Percentiles rank a stretch among this genome's conserved stretches.
phyloP scores from a whole-genome alignment of 257 asterid species.

The Rehmannia glutinosa region DNA sequence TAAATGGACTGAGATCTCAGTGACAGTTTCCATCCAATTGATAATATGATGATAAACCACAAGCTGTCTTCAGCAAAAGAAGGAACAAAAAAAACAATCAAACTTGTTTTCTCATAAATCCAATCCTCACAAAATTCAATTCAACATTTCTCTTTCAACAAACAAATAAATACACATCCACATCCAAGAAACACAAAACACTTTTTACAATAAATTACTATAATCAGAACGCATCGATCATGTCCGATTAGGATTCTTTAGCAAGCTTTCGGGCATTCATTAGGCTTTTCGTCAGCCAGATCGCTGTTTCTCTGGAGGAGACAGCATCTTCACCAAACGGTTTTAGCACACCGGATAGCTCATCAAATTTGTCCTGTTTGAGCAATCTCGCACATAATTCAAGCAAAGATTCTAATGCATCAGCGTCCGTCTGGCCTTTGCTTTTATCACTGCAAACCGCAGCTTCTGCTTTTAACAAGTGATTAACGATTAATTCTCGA shows the following conservation, averaged over 20 bases:
- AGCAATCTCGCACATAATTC: conserved; percentile 84
- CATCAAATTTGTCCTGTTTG: conserved; percentile 84
- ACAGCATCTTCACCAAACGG: conserved; percentile 86
- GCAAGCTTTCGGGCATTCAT: conserved; percentile 63
- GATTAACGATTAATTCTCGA: conserved; percentile 17
- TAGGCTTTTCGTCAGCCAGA: conserved; percentile 84
- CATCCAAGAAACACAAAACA: conserved; percentile 10
- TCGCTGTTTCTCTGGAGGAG: conserved; percentile 94
- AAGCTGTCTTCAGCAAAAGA: not conserved
- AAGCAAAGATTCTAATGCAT: conserved; percentile 88
- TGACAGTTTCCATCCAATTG: no score
- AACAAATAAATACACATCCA: conserved; percentile 15
- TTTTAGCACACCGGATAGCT: conserved; percentile 81
- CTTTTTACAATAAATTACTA: conserved; percentile 19
- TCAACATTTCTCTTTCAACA: conserved; percentile 3
- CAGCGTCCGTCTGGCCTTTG: conserved; percentile 40
- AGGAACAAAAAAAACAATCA: not conserved
- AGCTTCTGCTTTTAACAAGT: conserved; percentile 22
- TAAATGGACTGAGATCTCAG: no score
- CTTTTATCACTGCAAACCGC: conserved; percentile 23
- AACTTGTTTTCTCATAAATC: not conserved
- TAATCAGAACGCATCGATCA: not conserved
- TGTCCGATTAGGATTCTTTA: conserved; percentile 36
- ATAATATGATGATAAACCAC: not conserved
- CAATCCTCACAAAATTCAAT: conserved; percentile 13